Base-by-base conservation (phyloP, 768 basidiomycete genomes). In the Kwoniella sp. region DNA sequence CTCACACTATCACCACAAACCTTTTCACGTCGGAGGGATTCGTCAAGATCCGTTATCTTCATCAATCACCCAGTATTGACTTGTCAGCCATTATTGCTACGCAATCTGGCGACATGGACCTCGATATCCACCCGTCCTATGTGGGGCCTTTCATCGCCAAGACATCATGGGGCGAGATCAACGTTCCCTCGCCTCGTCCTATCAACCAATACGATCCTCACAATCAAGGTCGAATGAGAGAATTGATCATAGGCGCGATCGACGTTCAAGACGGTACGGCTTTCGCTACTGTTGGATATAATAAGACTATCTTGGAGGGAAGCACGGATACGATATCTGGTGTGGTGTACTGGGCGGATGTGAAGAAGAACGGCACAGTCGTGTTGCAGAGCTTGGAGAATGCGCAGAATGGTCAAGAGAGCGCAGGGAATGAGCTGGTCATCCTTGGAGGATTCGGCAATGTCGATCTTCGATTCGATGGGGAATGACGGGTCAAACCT, bases 61-160 rank as follows among this genome's bases (percentile, higher is more conserved):
- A 64, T n/a, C 77, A 78, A 17, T 68, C 75, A 4, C 64, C 74
- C 2, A 54, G 55, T 3, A 65, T 69, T 29, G 64, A 69, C 3
- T 57, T 80, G 21, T 59, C 67, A 10, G 58, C 72, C 15, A 55
- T 67, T 8, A 64, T 70, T 8, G 56, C 48, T 8, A 72, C 74
- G 8, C 63, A 60, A 12, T 63, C 70, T 21, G 79, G 79, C 26
- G 71, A 69, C 29, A 69, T 77, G 30, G 54, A 65, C 26, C 55
- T 76, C n/a, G 29, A 63, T 6, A 57, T 77, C 37, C 64, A 73
- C 53, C 73, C 77, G 1, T 71, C 71, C 4, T 80, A 69, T 51
- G 66, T 77, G 26, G 79, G 79, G 8, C 70, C 74, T 1, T 78
- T 75, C 37, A 64, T 70, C 12, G 49, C 74, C 15, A 61, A 58